Conservation (phyloP, 2,329 filamentous ascomycete species). For the Cadophora luteo-olivacea region DNA sequence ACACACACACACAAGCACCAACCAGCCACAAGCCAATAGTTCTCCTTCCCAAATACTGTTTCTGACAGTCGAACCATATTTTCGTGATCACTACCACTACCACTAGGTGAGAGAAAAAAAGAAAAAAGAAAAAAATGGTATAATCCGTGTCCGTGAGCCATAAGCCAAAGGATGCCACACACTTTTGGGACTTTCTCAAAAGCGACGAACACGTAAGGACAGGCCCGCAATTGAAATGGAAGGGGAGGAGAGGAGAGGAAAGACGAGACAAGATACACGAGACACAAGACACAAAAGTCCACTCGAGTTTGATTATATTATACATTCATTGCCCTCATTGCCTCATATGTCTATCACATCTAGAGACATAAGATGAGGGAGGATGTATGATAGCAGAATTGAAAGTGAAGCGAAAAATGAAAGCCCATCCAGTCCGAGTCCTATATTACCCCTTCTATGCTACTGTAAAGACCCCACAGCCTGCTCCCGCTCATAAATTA, state of each 20-base stretch:
- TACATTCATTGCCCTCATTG: conserved; percentile 11
- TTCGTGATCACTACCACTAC: too few relatives aligned
- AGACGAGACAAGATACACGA: not conserved
- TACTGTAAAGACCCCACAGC: not conserved
- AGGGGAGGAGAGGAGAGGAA: too few relatives aligned
- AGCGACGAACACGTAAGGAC: too few relatives aligned
- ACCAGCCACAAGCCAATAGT: too few relatives aligned
- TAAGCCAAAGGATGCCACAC: too few relatives aligned
- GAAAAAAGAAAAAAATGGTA: too few relatives aligned
- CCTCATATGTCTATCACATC: conserved; percentile 15
- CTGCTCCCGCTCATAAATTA: not conserved
- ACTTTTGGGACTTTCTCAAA: too few relatives aligned
- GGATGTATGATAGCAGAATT: conserved; percentile 13
- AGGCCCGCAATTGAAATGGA: not conserved
- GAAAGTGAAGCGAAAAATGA: conserved; percentile 9
- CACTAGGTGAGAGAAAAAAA: too few relatives aligned
- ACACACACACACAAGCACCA: too few relatives aligned
- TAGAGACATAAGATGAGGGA: conserved; percentile 13
- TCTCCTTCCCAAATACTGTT: too few relatives aligned
- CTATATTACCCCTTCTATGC: conserved; percentile 3
- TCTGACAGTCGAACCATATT: too few relatives aligned
- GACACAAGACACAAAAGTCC: not conserved
- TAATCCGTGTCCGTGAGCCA: too few relatives aligned
- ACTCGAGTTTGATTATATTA: conserved; percentile 12
- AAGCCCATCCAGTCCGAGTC: not conserved